Evolutionary conservation across 1,284 basidiomycete genomes (phyloP), one percentile per base, ranked within the genome.

Genomic region (Sparassis latifolia): DNA sequence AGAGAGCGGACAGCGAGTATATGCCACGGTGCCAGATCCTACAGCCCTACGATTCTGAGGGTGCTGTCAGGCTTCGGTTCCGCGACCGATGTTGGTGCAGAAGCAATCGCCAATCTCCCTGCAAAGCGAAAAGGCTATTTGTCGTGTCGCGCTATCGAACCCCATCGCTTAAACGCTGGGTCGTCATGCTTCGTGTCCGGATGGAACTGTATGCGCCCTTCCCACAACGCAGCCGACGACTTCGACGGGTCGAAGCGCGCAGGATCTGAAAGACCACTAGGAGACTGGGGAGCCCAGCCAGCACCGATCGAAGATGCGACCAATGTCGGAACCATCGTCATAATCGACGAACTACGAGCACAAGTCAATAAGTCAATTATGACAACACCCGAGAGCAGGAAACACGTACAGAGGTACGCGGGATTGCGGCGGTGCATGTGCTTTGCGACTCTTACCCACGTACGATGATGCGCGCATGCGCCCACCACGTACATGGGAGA

Each of bases 241-340:
- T 74, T 78, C 9, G 86, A 89, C 2, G 90, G 91, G 64, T 93
- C 89, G 48, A 75, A 71, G 35, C 78, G 74, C 7, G 87, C 82
- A 7, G 91, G 89, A 64, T 92, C 86, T 3, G 81, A 84, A 6
- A 91, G 73, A 1, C 79, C 79, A 4, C 80, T 81, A 2, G 63
- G 65, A 3, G 60, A 63, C 45, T 78, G 74, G 30, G 80, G 86
- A 38, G 77, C 72, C 74, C 84, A 86, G 41, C 90, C 89, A 46
- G 89, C 89, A 52, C 88, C 92, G 44, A 96, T 83, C 4, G 90
- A 86, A 5, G 90, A 86, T 29, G 88, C 86, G 55, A 97, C 82
- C 20, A 97, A 67, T 0, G 88, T 86, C 6, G 93, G 94, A 0
- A 93, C 84, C 89, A 96, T 95, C 2, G 91, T 83, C 72, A 96